Conservation (phyloP, 257 asterid species). For the Solanum habrochaites region DNA sequence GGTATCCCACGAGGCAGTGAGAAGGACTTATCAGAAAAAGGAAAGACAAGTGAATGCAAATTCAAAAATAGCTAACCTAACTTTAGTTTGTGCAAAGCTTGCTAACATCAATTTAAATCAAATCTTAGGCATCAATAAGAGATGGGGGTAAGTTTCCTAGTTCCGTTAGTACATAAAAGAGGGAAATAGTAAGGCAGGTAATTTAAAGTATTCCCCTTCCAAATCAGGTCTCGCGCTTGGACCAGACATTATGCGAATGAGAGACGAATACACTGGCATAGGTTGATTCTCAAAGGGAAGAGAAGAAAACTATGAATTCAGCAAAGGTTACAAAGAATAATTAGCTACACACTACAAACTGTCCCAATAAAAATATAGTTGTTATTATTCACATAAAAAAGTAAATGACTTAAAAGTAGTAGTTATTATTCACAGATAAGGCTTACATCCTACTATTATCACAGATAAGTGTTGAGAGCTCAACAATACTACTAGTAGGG, state of each 20-base stretch:
- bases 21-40: too few species aligned
- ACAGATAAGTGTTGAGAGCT: neutral
- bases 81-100: too few species aligned
- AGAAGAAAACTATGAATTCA: neutral
- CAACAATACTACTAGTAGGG: too few species aligned
- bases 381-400: neutral
- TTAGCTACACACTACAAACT: neutral
- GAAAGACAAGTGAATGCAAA: too few species aligned
- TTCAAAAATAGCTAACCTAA: too few species aligned
- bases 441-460: neutral
- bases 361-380: neutral
- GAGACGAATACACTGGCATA: neutral
- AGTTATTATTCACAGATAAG: neutral
- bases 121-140: too few species aligned
- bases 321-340: neutral
- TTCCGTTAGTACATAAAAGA: neutral
- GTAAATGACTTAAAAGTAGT: too few species aligned
- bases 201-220: neutral
- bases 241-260: neutral
- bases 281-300: neutral
- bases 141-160: too few species aligned
- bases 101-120: too few species aligned
- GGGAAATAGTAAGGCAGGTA: neutral
- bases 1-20: too few species aligned
- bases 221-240: neutral